Evolutionary conservation across 139 green algal genomes (phyloP).

Genomic region (Chlorella ohadii): DNA sequence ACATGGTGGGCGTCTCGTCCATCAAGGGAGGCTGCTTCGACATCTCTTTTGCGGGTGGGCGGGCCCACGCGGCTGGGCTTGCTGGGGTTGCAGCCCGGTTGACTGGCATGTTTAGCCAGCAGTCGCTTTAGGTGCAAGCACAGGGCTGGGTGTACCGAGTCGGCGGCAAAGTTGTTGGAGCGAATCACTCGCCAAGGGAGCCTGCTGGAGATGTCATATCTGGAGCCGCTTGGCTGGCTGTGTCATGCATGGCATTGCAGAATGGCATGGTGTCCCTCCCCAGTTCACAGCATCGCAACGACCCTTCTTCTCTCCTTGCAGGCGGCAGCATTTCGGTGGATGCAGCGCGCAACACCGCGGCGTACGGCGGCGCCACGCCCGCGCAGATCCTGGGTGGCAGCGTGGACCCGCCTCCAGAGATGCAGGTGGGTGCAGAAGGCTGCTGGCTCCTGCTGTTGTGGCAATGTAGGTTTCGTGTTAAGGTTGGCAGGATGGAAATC

Average conservation of each 20-base stretch:
- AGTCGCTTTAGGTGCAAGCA: not conserved
- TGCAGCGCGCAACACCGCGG: not conserved
- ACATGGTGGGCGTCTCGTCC: constrained; percentile 21
- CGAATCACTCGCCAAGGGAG: too few species aligned
- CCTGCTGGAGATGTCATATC: too few species aligned
- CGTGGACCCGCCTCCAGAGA: constrained; percentile 26
- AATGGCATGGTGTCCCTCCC: too few species aligned
- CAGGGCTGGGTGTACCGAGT: too few species aligned
- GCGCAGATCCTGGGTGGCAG: constrained; percentile 17
- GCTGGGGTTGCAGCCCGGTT: not conserved
- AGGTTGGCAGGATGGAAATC: too few species aligned
- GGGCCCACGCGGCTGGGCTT: not conserved
- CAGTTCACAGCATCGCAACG: too few species aligned
- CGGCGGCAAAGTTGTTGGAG: too few species aligned
- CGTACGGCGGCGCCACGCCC: constrained; percentile 30
- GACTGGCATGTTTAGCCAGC: too few species aligned
- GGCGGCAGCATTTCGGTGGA: constrained; percentile 15
- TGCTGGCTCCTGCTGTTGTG: not conserved
- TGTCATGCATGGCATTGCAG: too few species aligned
- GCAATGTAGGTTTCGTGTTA: not conserved
- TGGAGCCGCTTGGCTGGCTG: too few species aligned
- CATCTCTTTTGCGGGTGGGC: constrained; percentile 28
- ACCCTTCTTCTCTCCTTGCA: not conserved
- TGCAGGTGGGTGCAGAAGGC: constrained; percentile 22
- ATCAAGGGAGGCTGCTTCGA: constrained; percentile 22